Evolutionary conservation across 2,329 filamentous ascomycete species (phyloP), one percentile per base, ranked within the genome.

Genomic region (Cladophialophora immunda): DNA sequence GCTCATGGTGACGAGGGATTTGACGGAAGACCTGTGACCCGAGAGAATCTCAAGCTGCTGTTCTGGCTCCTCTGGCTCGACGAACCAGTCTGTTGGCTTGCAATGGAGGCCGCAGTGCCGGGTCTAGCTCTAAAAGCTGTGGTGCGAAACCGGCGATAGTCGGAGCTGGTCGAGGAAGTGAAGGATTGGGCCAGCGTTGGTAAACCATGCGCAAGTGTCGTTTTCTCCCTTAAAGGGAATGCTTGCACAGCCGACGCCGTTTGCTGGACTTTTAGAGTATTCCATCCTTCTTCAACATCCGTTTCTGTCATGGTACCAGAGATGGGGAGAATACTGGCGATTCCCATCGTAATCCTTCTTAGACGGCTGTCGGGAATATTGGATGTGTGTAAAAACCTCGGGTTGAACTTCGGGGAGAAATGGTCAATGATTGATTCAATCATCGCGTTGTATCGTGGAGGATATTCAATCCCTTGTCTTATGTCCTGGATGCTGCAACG

Each of bases 311-410:
- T 13, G 32, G 8, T 11, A 13, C 9, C 8, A 13, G 32, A 13
- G 9, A 36, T 11, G 32, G 9, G 32, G 9, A 36, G 32, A 36
- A 36, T 8, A 36, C 32, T 13, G 4, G 8, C 32, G 32, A 36
- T 13, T 9, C 32, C 15, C 32, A 15, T 15, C 9, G 9, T 17
- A 41, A 41, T 41, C 7, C 17, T 17, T 17, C 7, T 41, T 0
- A 41, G 38, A n/a, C 15, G 17, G 15, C 6, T n/a, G 15, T 5
- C 6, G 17, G 38, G 38, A 19, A 41, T 41, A 2, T 4, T 6
- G 4, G 15, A n/a, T n/a, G 15, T 7, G 4, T 5, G 1, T 13
- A 19, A 0, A 5, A 2, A 17, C 17, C 17, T 7, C 38, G 0
- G 15, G 3, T 41, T n/a, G 15, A 19, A n/a, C 17, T 4, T n/a